A percentile compares a stretch with the other conserved stretches of the same genome.
Conservation (phyloP, 2,329 filamentous ascomycete species). For the Aplosporella prunicola region DNA sequence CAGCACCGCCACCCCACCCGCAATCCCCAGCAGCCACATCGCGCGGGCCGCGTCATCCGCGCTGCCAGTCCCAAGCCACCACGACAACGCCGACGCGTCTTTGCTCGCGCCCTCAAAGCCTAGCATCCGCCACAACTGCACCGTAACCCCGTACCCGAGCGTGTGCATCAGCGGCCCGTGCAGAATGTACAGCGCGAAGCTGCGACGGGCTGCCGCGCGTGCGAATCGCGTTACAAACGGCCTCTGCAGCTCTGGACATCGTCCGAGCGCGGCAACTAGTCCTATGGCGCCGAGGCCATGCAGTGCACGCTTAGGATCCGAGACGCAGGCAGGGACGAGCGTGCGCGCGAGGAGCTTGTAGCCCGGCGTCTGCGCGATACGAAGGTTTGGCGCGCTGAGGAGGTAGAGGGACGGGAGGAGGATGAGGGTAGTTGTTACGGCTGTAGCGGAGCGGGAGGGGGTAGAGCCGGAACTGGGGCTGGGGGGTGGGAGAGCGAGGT, state of each 20-base stretch:
- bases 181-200: slow-evolving; percentile 1
- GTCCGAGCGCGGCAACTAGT: not conserved
- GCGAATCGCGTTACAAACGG: not conserved
- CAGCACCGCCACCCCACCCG: not conserved
- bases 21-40: not conserved
- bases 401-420: slow-evolving; percentile 4
- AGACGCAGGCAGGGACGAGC: not conserved
- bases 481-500: not conserved
- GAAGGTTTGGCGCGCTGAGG: slow-evolving; percentile 6
- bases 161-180: slow-evolving; percentile 4
- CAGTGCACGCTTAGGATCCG: slow-evolving; percentile 7
- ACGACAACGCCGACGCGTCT: too few species aligned
- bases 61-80: not conserved
- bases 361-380: not conserved
- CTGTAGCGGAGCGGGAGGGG: not conserved
- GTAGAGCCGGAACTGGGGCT: not conserved
- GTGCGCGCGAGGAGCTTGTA: not conserved
- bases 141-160: not conserved
- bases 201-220: not conserved
- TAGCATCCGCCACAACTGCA: not conserved
- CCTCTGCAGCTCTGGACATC: not conserved
- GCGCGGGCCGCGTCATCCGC: not conserved
- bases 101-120: not conserved
- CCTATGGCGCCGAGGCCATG: slow-evolving; percentile 5
- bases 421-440: not conserved